A percentile compares a stretch with the other conserved stretches of the same genome.
phyloP scores from a whole-genome alignment of 2,329 filamentous ascomycete species.

The Penicillium sp. region DNA sequence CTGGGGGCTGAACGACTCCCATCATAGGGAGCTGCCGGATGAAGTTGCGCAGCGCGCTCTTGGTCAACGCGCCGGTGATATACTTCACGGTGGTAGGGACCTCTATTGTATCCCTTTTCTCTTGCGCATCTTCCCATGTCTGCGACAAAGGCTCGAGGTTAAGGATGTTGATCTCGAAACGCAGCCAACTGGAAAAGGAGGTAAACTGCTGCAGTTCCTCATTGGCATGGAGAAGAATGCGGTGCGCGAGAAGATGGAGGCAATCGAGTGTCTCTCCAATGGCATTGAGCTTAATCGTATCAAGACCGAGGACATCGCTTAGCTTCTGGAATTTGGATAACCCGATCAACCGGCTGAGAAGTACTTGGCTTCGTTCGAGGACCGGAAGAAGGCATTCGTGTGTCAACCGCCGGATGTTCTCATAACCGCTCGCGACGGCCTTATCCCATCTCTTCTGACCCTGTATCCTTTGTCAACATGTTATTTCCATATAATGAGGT shows the following conservation, averaged over 20 bases:
- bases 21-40: constrained; percentile 42
- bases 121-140: constrained; percentile 65
- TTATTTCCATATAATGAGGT: background rate
- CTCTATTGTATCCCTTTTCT: constrained; percentile 74
- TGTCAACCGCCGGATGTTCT: constrained; percentile 69
- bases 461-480: constrained; percentile 42
- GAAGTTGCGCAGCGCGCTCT: constrained; percentile 62
- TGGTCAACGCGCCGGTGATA: constrained; percentile 65
- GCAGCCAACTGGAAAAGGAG: constrained; percentile 78
- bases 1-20: constrained; percentile 26
- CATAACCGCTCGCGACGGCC: constrained; percentile 71
- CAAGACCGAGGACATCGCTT: constrained; percentile 63
- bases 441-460: constrained; percentile 96
- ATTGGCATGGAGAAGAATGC: constrained; percentile 65
- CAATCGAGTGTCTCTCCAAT: constrained; percentile 67
- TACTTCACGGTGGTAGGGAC: constrained; percentile 70
- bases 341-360: constrained; percentile 77
- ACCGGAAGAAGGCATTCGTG: constrained; percentile 88
- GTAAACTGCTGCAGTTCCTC: constrained; percentile 74
- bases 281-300: constrained; percentile 57
- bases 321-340: constrained; percentile 74
- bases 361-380: constrained; percentile 74
- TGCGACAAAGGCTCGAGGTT: constrained; percentile 59
- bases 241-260: constrained; percentile 71
- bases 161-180: constrained; percentile 75